Percentiles rank a stretch among this genome's conserved stretches.
phyloP scores from a whole-genome alignment of 2,329 filamentous ascomycete species.

The Plectosphaerella plurivora region DNA sequence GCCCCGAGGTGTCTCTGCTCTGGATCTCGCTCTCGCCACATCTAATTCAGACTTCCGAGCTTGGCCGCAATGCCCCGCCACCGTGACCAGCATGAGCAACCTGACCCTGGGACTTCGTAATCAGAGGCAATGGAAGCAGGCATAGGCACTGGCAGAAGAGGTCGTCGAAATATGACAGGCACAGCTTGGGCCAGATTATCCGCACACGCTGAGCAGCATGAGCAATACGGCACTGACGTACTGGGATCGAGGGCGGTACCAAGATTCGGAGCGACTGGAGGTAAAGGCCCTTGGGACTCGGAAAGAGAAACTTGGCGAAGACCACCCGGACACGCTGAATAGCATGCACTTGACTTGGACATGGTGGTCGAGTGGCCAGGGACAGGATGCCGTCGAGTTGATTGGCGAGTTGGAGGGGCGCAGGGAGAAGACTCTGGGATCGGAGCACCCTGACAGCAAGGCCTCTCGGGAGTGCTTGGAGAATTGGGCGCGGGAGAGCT shows the following conservation, averaged over 20 bases:
- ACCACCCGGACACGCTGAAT: too few species aligned
- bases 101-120: background rate
- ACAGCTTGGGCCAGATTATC: conserved; percentile 12
- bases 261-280: too few species aligned
- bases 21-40: background rate
- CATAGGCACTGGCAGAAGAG: conserved; percentile 3
- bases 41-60: background rate
- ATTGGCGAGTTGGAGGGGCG: background rate
- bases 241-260: too few species aligned
- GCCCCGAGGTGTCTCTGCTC: background rate
- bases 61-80: background rate
- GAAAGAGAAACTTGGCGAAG: too few species aligned
- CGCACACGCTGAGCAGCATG: conserved; percentile 14
- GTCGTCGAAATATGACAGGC: conserved; percentile 9
- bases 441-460: background rate
- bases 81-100: background rate
- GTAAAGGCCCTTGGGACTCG: too few species aligned
- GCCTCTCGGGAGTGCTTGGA: background rate
- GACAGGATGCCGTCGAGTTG: background rate
- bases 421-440: background rate
- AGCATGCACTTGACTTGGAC: conserved; percentile 1
- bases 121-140: conserved; percentile 8
- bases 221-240: background rate
- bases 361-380: background rate
- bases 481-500: background rate